A percentile compares a stretch with the other conserved stretches of the same genome.
Evolutionary conservation across 306 rosid species (phyloP).

Genomic region (Ormosia emarginata): DNA sequence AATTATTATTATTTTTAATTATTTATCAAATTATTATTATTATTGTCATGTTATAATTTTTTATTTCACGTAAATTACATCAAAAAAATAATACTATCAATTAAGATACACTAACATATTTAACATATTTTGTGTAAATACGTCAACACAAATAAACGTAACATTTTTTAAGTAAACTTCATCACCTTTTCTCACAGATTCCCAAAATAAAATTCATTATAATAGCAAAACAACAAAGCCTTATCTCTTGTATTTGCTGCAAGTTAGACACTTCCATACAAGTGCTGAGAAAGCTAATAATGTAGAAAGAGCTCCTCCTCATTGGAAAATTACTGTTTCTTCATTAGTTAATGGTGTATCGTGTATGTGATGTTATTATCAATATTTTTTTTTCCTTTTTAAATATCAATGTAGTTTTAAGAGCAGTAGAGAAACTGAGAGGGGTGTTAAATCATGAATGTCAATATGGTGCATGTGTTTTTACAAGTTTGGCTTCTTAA

Average conservation of each 20-base stretch:
- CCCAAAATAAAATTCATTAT: background rate
- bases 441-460: background rate
- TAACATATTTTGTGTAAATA: too few species aligned
- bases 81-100: too few species aligned
- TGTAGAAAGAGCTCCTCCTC: background rate
- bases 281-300: background rate
- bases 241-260: background rate
- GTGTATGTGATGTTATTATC: background rate
- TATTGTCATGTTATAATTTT: too few species aligned
- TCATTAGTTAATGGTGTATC: background rate
- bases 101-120: too few species aligned
- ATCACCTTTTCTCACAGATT: background rate
- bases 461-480: background rate
- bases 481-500: background rate
- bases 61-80: too few species aligned
- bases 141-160: too few species aligned
- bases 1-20: too few species aligned
- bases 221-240: background rate
- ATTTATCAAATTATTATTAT: too few species aligned
- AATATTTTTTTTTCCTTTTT: background rate
- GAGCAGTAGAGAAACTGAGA: background rate
- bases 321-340: background rate
- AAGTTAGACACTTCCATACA: background rate
- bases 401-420: background rate
- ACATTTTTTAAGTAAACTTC: too few species aligned